phyloP scores from a whole-genome alignment of 2,329 filamentous ascomycete species.

The Fusarium ramigenum region DNA sequence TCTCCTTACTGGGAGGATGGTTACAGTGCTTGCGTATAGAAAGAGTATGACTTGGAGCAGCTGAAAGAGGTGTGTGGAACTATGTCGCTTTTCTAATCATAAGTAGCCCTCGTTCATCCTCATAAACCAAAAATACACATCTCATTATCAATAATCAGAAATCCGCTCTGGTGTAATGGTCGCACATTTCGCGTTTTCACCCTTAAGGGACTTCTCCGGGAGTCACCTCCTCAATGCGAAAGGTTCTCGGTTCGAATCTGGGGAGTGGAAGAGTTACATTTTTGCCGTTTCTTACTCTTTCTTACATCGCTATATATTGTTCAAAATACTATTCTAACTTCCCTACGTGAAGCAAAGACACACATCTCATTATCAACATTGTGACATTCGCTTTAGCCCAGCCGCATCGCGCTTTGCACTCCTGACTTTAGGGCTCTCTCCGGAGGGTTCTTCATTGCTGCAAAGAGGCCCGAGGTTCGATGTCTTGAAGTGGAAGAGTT shows the following conservation, averaged over 20 bases:
- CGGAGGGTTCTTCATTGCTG: too few species aligned
- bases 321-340: too few species aligned
- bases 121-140: not conserved
- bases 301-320: not conserved
- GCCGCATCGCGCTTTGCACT: too few species aligned
- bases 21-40: slow-evolving; percentile 37
- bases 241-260: not conserved
- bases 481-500: too few species aligned
- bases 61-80: slow-evolving; percentile 34
- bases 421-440: too few species aligned
- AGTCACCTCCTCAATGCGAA: too few species aligned
- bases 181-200: not conserved
- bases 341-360: too few species aligned
- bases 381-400: too few species aligned
- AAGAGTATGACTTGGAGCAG: slow-evolving; percentile 35
- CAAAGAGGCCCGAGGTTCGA: too few species aligned
- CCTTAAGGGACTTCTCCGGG: not conserved
- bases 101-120: not conserved
- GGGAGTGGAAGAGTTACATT: not conserved
- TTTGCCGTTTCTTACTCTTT: not conserved
- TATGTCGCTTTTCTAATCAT: slow-evolving; percentile 14
- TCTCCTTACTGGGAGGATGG: slow-evolving; percentile 26
- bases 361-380: too few species aligned
- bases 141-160: not conserved
- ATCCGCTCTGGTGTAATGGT: not conserved